phyloP scores from a whole-genome alignment of 352 stramenopile species.

The Phytophthora macrochlamydospora region DNA sequence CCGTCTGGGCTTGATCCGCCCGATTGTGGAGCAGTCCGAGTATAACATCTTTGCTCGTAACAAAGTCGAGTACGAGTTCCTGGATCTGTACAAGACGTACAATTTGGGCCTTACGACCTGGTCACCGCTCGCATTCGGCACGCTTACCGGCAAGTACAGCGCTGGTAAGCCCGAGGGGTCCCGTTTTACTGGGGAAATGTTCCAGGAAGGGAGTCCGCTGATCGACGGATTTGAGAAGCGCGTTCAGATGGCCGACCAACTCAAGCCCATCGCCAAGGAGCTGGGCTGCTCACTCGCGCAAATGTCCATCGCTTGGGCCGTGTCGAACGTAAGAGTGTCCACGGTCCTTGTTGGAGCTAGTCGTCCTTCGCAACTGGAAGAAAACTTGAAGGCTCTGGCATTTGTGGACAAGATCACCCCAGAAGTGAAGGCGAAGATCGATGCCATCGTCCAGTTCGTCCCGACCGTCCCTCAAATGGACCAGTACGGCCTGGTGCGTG shows the following conservation, averaged over 20 bases:
- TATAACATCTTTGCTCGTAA: constrained; percentile 53
- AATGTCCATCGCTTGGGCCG: constrained; percentile 57
- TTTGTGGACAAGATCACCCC: constrained; percentile 52
- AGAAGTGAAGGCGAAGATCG: constrained; percentile 53
- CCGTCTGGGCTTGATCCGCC: constrained; percentile 37
- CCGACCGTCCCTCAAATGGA: neutral
- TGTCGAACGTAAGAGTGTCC: constrained; percentile 51
- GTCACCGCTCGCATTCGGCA: constrained; percentile 36
- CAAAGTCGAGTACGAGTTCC: constrained; percentile 7
- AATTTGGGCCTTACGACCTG: constrained; percentile 23
- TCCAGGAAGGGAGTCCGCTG: constrained; percentile 32
- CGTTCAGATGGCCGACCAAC: constrained; percentile 28
- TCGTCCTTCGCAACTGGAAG: constrained; percentile 41
- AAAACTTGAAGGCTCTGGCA: constrained; percentile 54
- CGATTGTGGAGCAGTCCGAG: constrained; percentile 55
- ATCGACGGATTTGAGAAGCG: constrained; percentile 19
- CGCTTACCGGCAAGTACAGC: constrained; percentile 57
- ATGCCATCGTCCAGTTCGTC: constrained; percentile 25
- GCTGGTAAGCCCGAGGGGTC: constrained; percentile 27
- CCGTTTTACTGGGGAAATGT: constrained; percentile 30
- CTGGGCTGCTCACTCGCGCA: constrained; percentile 46
- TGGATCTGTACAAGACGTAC: constrained; percentile 18
- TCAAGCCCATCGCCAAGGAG: constrained; percentile 40
- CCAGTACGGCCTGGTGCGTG: no score
- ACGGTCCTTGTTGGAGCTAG: constrained; percentile 53